Conservation (phyloP, 2,329 filamentous ascomycete genomes). For the Didymella lethalis region DNA sequence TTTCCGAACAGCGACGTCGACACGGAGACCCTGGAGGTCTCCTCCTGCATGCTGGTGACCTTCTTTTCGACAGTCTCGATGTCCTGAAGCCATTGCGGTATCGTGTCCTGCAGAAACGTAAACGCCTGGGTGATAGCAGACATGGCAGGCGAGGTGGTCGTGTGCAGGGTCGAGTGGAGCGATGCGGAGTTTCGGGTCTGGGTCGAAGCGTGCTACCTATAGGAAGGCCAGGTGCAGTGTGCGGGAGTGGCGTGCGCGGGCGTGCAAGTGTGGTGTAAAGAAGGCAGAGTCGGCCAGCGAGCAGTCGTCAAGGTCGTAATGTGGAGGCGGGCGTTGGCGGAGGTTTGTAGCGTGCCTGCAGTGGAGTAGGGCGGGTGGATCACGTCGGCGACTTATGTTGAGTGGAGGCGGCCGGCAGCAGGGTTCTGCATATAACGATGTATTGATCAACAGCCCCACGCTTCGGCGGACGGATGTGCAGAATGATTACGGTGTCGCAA, state of each 20-base stretch:
- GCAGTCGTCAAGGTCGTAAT: conserved; percentile 24
- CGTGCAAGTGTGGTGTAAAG: conserved; percentile 3
- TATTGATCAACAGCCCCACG: conserved; percentile 41
- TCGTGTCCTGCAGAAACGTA: conserved; percentile 48
- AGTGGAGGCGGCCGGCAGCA: conserved; percentile 36
- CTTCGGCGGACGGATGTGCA: conserved; percentile 34
- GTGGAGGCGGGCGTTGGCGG: conserved; percentile 18
- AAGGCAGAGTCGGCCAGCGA: conserved; percentile 26
- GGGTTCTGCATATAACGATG: conserved; percentile 31
- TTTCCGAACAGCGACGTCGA: conserved; percentile 40
- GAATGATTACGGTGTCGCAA: conserved; percentile 36
- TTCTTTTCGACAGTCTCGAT: conserved; percentile 44
- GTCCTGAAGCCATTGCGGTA: conserved; percentile 50
- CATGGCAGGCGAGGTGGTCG: conserved; percentile 37
- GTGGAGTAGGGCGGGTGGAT: conserved; percentile 23
- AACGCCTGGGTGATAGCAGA: conserved; percentile 51
- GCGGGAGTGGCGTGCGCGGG: conserved; percentile 12
- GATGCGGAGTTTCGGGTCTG: not conserved
- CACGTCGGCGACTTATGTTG: conserved; percentile 33
- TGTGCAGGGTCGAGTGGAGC: conserved; percentile 1
- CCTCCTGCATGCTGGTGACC: conserved; percentile 45
- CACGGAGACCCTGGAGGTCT: conserved; percentile 42
- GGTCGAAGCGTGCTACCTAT: conserved; percentile 7
- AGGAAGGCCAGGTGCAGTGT: conserved; percentile 4
- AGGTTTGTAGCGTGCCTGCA: conserved; percentile 20